Evolutionary conservation across 2,329 filamentous ascomycete genomes (phyloP).

Genomic region (Teratosphaeria destructans): DNA sequence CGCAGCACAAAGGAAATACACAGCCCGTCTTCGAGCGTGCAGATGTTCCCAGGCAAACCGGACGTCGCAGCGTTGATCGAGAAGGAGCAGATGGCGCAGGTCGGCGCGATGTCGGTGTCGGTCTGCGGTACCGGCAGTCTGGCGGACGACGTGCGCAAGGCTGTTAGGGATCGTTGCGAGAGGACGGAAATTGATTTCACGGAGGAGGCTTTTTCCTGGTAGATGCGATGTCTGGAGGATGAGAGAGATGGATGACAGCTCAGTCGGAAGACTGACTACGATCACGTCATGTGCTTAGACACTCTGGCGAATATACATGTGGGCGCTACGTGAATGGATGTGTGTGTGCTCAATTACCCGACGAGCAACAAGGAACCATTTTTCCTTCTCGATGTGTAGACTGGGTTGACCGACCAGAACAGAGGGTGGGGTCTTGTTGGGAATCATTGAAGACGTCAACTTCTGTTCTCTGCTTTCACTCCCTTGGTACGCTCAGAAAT

Average conservation of each 20-base stretch:
- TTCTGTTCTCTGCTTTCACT: no score
- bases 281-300: neutral
- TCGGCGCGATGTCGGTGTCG: conserved; percentile 80
- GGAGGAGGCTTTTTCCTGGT: conserved; percentile 67
- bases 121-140: conserved; percentile 66
- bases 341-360: no score
- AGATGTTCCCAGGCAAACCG: conserved; percentile 84
- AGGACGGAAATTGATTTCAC: conserved; percentile 63
- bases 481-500: neutral
- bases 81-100: conserved; percentile 69
- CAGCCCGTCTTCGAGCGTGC: conserved; percentile 66
- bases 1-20: conserved; percentile 72
- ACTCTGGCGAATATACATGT: neutral
- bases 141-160: conserved; percentile 62
- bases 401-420: neutral
- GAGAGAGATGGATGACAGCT: neutral
- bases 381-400: neutral
- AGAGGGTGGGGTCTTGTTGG: no score
- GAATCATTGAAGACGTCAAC: no score
- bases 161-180: conserved; percentile 55
- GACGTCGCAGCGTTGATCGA: conserved; percentile 69
- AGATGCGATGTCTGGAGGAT: conserved; percentile 7
- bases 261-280: neutral
- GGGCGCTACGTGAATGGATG: neutral
- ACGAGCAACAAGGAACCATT: neutral